Evolutionary conservation across 768 basidiomycete genomes (phyloP), one percentile per base, ranked within the genome.

Genomic region (Amanita brunnescens): DNA sequence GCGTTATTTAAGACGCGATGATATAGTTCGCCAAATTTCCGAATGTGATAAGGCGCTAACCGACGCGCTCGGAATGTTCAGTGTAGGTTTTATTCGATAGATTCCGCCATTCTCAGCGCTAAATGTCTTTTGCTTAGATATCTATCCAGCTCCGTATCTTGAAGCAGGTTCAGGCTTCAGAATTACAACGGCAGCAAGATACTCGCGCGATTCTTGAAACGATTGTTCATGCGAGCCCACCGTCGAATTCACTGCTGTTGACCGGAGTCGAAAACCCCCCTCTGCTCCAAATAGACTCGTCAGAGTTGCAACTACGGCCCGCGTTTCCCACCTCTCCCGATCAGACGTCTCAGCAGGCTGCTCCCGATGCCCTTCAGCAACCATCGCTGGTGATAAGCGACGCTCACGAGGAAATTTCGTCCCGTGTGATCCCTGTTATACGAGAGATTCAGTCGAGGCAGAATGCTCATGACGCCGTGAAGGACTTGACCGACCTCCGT

Each of bases 1-100:
- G 62, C 71, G 81, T 6, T 85, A 81, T 60, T 67, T 84, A 39
- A 76, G 76, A 57, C 72, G 77, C 32, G 79, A 80, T 26, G 85
- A 86, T 53, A 79, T 80, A 23, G 59, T 68, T 14, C 63, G 68
- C 4, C 72, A 75, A 29, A 57, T 63, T 21, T 30, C 45, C 29
- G 55, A 49, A 13, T 63, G 62, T 23, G 57, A 63, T 47, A 57
- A 53, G 13, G 51, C 50, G 2, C 39, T 63, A 12, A 44, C 52
- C 12, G 57, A 58, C 34, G 78, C 78, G 2, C 57, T 82, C 34
- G 62, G 63, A 30, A 69, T 79, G 64, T 82, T 84, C 58, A 68
- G 74, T 43, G 74, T 77, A 53, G 29, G 72, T 61, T 6, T 40
- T 18, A 23, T 9, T 18, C 8, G 1, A 3, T 20, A 10, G 7